Conservation (phyloP, 768 basidiomycete species). For the Pilatotrama ljubarskyi region DNA sequence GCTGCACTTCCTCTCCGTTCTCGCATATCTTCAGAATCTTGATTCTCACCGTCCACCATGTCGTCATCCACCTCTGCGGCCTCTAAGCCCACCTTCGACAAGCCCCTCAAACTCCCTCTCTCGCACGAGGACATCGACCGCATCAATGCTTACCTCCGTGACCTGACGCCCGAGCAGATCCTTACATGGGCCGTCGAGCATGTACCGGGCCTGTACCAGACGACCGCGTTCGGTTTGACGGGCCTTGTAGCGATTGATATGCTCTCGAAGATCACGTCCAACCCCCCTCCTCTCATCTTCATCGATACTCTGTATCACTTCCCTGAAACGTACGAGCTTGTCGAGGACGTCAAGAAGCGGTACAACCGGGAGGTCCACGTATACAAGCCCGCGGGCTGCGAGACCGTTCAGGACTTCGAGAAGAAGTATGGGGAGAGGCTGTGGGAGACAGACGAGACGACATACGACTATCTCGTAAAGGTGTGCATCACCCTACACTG, state of each 20-base stretch:
- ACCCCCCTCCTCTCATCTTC: slow-evolving; percentile 86
- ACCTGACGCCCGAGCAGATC: slow-evolving; percentile 79
- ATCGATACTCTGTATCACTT: slow-evolving; percentile 98
- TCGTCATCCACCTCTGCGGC: slow-evolving; percentile 6
- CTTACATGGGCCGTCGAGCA: slow-evolving; percentile 81
- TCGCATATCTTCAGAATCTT: background rate
- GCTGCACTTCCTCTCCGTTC: background rate
- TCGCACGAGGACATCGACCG: slow-evolving; percentile 54
- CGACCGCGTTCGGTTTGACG: slow-evolving; percentile 95
- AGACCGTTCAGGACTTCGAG: slow-evolving; percentile 74
- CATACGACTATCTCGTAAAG: slow-evolving; percentile 93
- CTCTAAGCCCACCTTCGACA: slow-evolving; percentile 35
- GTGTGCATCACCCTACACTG: slow-evolving; percentile 38
- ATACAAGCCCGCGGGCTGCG: slow-evolving; percentile 75
- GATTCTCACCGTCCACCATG: background rate
- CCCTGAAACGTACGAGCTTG: slow-evolving; percentile 86
- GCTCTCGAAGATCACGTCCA: slow-evolving; percentile 76
- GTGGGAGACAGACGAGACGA: slow-evolving; percentile 86
- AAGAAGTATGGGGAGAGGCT: slow-evolving; percentile 71
- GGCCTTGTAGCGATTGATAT: slow-evolving; percentile 94
- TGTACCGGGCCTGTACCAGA: slow-evolving; percentile 83
- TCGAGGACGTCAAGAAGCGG: slow-evolving; percentile 72
- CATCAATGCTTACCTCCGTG: slow-evolving; percentile 74
- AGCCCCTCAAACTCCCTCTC: slow-evolving; percentile 58
- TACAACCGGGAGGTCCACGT: slow-evolving; percentile 77